A percentile compares a stretch with the other conserved stretches of the same genome.
These are phyloP conservation scores for Gaeumannomyces tritici DNA, from an alignment of 2,329 filamentous ascomycete genomes.

Conservation along the genomic window DNA sequence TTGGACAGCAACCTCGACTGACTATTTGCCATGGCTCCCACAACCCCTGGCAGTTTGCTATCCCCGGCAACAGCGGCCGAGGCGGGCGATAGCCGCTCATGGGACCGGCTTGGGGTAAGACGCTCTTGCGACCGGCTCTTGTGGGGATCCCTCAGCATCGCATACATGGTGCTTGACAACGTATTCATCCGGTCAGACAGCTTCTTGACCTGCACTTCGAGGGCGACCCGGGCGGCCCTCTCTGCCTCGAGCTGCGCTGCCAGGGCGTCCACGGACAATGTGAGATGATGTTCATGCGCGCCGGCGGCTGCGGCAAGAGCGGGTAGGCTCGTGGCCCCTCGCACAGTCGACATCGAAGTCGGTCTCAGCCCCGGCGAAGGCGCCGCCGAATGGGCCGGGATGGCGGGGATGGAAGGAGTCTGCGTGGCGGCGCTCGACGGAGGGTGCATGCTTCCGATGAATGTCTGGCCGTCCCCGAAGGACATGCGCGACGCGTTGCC, in stretches of 20 bases:
- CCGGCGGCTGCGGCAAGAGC: slow-evolving; percentile 22
- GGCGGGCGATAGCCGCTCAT: neutral
- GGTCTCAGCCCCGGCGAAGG: slow-evolving; percentile 23
- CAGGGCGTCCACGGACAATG: slow-evolving; percentile 27
- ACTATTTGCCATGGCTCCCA: neutral
- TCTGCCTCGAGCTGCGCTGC: slow-evolving; percentile 45
- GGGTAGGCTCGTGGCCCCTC: slow-evolving; percentile 35
- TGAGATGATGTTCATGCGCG: slow-evolving; percentile 10
- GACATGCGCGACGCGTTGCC: slow-evolving; percentile 25
- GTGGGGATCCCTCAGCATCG: slow-evolving; percentile 23
- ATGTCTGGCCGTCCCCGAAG: slow-evolving; percentile 35
- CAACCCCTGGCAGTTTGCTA: neutral
- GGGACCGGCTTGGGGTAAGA: slow-evolving; percentile 7
- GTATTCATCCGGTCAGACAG: slow-evolving; percentile 40
- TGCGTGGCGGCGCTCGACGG: slow-evolving; percentile 21
- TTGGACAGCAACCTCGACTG: neutral
- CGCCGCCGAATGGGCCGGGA: slow-evolving; percentile 4
- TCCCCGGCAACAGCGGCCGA: neutral
- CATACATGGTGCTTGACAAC: slow-evolving; percentile 30
- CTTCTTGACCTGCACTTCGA: slow-evolving; percentile 47
- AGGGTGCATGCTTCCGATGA: slow-evolving; percentile 31
- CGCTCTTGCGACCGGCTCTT: slow-evolving; percentile 22
- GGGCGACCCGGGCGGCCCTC: slow-evolving; percentile 41
- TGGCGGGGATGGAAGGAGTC: slow-evolving; percentile 12
- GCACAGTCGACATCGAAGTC: slow-evolving; percentile 35